These are phyloP conservation scores for Mesotaenium endlicherianum DNA, from an alignment of 139 green algal genomes.

Conservation along the genomic window DNA sequence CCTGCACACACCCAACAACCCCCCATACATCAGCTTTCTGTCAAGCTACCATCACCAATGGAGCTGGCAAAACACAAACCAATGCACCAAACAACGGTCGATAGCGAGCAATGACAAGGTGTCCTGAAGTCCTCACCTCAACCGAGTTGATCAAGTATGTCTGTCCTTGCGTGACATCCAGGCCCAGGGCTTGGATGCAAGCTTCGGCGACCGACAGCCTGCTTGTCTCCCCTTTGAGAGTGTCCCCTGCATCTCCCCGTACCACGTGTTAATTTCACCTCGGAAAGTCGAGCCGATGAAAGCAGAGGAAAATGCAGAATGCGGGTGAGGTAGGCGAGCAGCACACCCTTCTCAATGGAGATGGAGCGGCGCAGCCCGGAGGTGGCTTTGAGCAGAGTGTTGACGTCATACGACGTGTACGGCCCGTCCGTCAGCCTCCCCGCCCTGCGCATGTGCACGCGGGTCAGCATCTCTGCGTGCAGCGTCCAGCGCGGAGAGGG, in stretches of 20 bases:
- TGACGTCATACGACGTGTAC: slow-evolving; percentile 97
- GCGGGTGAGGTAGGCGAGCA: neutral
- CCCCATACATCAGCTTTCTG: no score
- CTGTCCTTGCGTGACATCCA: neutral
- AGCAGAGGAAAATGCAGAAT: neutral
- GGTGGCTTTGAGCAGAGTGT: slow-evolving; percentile 83
- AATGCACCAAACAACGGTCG: no score
- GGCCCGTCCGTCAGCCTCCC: slow-evolving; percentile 90
- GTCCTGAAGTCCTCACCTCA: no score
- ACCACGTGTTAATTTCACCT: no score
- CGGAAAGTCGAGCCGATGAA: neutral
- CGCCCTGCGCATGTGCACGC: no score
- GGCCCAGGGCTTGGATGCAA: slow-evolving; percentile 45
- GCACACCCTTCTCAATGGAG: slow-evolving; percentile 5
- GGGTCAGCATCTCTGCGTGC: neutral
- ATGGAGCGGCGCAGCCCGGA: slow-evolving; percentile 17
- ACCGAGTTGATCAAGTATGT: slow-evolving; percentile 24
- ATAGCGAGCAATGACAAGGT: no score
- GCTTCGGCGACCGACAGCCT: slow-evolving; percentile 54
- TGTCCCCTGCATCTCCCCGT: slow-evolving; percentile 31
- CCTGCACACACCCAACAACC: no score
- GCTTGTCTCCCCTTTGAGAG: slow-evolving; percentile 46
- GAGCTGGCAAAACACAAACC: no score
- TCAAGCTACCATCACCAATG: no score
- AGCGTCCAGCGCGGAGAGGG: neutral